These are phyloP conservation scores for Desmodesmus armatus DNA, from an alignment of 139 green algal species.

Conservation along the genomic window DNA sequence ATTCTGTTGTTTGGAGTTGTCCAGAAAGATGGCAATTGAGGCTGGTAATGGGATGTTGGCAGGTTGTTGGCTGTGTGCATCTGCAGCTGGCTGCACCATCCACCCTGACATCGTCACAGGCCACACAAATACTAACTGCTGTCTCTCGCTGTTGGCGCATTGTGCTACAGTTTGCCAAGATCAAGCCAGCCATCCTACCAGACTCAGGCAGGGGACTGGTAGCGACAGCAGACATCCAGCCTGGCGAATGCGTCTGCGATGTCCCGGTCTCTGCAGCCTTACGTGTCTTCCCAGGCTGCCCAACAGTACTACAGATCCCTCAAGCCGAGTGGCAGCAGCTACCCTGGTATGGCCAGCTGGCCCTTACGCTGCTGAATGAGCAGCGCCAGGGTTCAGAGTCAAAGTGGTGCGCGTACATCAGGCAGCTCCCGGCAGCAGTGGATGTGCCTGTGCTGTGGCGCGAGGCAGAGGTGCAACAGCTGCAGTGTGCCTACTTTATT, in stretches of 20 bases:
- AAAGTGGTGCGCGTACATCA: conserved; percentile 13
- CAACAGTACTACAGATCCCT: neutral
- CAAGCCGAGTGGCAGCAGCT: neutral
- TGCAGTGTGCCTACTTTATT: conserved; percentile 37
- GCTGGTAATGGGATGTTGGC: neutral
- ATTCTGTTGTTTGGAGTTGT: neutral
- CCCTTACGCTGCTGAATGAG: conserved; percentile 7
- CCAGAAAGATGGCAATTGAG: neutral
- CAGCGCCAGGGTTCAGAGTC: neutral
- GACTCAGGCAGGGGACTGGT: neutral
- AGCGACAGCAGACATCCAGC: neutral
- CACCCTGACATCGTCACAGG: neutral
- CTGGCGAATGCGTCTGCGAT: conserved; percentile 9
- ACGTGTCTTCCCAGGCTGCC: neutral
- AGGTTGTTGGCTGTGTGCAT: neutral
- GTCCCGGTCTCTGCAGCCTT: conserved; percentile 23
- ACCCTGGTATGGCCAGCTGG: conserved; percentile 37
- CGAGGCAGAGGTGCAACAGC: conserved; percentile 12
- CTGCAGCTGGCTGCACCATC: neutral
- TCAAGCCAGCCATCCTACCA: neutral
- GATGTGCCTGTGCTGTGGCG: conserved; percentile 41
- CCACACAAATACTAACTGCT: neutral
- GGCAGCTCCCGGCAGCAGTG: neutral
- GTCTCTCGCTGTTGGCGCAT: neutral
- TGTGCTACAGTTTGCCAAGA: conserved; percentile 31